phyloP scores from a whole-genome alignment of 345 rosid genomes.

The Noccaea bulbosa region DNA sequence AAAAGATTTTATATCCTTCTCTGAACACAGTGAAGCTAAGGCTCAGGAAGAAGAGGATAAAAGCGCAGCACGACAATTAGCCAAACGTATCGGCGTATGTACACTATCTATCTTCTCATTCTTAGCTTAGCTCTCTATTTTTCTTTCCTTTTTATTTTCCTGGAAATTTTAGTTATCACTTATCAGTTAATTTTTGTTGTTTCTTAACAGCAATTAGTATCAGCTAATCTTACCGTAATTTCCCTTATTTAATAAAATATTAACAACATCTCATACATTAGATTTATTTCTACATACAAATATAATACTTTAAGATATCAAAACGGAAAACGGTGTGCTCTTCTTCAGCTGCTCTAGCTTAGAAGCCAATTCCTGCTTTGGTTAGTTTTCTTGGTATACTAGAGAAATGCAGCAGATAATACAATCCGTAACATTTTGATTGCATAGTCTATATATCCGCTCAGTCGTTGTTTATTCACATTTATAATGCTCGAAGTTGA shows the following conservation, averaged over 20 bases:
- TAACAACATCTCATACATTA: conserved; percentile 4
- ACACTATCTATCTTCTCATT: neutral
- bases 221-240: conserved; percentile 15
- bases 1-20: neutral
- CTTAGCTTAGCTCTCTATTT: neutral
- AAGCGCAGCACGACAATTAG: conserved; percentile 32
- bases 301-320: neutral
- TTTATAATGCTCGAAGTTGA: conserved; percentile 3
- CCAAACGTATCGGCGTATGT: conserved; percentile 38
- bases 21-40: conserved; percentile 37
- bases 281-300: neutral
- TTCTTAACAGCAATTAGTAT: neutral
- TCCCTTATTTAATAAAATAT: conserved; percentile 18
- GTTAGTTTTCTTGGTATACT: neutral
- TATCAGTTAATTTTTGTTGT: neutral
- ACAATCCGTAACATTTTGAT: conserved; percentile 8
- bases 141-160: conserved; percentile 21
- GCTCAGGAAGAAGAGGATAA: conserved; percentile 33
- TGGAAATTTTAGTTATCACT: neutral
- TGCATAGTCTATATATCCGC: neutral
- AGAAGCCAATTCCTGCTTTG: neutral
- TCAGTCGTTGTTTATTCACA: neutral
- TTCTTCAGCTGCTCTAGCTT: conserved; percentile 14
- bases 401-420: neutral
- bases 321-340: conserved; percentile 41